Conservation (phyloP, 2,329 filamentous ascomycete species). For the Pseudocercospora vitis region DNA sequence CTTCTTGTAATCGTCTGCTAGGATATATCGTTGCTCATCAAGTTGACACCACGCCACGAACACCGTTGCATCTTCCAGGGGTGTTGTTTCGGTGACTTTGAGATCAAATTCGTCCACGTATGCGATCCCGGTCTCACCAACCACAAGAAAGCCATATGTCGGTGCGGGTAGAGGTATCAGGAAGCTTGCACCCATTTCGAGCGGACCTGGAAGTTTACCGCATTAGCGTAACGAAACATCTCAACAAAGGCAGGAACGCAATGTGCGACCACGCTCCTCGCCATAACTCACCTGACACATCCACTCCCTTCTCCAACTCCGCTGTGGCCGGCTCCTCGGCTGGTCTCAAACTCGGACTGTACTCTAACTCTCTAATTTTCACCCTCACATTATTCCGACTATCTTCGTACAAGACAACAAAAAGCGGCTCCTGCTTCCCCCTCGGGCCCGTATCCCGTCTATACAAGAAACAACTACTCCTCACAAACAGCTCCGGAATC, state of each 20-base stretch:
- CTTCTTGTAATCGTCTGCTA: slow-evolving; percentile 87
- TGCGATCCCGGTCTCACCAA: slow-evolving; percentile 67
- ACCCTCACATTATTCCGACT: slow-evolving; percentile 56
- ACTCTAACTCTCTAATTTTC: slow-evolving; percentile 57
- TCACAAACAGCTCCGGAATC: slow-evolving; percentile 66
- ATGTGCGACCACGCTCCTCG: too few species aligned
- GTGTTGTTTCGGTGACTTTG: slow-evolving; percentile 63
- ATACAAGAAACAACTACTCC: slow-evolving; percentile 66
- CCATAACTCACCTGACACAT: slow-evolving; percentile 50
- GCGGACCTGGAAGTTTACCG: too few species aligned
- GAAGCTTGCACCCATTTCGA: slow-evolving; percentile 62
- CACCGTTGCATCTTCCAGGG: slow-evolving; percentile 71
- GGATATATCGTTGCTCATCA: slow-evolving; percentile 77
- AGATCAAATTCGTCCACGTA: slow-evolving; percentile 77
- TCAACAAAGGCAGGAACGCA: too few species aligned
- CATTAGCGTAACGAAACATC: too few species aligned
- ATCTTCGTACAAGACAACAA: slow-evolving; percentile 67
- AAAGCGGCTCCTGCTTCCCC: slow-evolving; percentile 53
- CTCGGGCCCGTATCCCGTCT: slow-evolving; percentile 44
- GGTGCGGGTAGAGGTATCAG: slow-evolving; percentile 62
- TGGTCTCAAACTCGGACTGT: slow-evolving; percentile 46
- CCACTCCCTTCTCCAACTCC: slow-evolving; percentile 55
- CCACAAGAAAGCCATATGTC: slow-evolving; percentile 50
- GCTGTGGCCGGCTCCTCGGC: slow-evolving; percentile 51
- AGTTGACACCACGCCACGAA: slow-evolving; percentile 91